phyloP scores from a whole-genome alignment of 257 asterid genomes.

The Gentiana straminea region DNA sequence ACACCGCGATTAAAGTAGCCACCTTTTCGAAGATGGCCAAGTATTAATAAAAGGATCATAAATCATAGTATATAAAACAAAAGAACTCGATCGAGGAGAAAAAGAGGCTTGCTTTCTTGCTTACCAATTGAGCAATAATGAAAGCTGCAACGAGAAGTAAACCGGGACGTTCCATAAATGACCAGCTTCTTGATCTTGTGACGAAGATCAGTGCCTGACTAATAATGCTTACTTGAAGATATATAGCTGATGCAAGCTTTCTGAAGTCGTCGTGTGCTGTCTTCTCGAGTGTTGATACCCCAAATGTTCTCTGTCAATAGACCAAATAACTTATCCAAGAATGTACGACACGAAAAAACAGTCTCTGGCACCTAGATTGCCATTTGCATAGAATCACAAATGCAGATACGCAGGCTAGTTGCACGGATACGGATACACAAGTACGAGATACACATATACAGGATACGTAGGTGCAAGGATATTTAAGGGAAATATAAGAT shows the following conservation, averaged over 20 bases:
- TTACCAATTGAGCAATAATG: constrained; percentile 60
- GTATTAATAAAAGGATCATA: not conserved
- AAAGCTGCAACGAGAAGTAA: constrained; percentile 41
- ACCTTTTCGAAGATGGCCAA: constrained; percentile 15
- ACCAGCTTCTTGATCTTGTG: constrained; percentile 73
- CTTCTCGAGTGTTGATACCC: constrained; percentile 15
- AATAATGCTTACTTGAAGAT: constrained; percentile 76
- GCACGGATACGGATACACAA: too few relatives aligned
- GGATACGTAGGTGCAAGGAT: too few relatives aligned
- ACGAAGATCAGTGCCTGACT: constrained; percentile 84
- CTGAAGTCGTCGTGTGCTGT: constrained; percentile 11
- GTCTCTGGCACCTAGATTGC: too few relatives aligned
- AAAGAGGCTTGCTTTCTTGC: constrained; percentile 4
- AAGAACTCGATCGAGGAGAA: not conserved
- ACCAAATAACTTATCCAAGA: not conserved
- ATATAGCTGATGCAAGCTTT: constrained; percentile 62
- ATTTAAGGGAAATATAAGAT: not conserved
- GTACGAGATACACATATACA: too few relatives aligned
- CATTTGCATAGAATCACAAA: too few relatives aligned
- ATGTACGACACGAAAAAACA: too few relatives aligned
- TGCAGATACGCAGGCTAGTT: too few relatives aligned
- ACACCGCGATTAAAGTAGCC: constrained; percentile 60
- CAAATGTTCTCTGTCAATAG: constrained; percentile 8
- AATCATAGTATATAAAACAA: not conserved
- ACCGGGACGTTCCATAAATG: constrained; percentile 70